Conservation (phyloP, 768 basidiomycete genomes). For the Boletales sp. region DNA sequence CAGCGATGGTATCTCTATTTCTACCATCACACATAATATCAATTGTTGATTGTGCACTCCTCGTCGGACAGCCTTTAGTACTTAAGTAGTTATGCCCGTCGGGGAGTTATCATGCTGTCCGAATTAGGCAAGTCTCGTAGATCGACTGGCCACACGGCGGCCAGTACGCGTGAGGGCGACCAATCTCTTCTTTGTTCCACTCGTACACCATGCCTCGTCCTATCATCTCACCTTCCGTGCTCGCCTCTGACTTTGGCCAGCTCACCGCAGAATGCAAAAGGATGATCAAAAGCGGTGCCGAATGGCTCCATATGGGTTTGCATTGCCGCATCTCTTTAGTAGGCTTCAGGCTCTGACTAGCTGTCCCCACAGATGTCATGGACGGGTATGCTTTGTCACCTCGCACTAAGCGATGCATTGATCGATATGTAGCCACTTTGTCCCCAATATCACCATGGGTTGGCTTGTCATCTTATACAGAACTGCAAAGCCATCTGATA, state of each 20-base stretch:
- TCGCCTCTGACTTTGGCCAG: conserved; percentile 96
- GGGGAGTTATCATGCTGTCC: not conserved
- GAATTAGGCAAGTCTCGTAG: conserved; percentile 28
- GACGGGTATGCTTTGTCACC: conserved; percentile 63
- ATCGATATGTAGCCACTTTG: conserved; percentile 73
- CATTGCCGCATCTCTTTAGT: conserved; percentile 2
- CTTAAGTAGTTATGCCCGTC: too few relatives aligned
- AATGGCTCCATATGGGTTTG: conserved; percentile 97
- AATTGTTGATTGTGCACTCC: too few relatives aligned
- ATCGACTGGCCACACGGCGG: not conserved
- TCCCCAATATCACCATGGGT: conserved; percentile 99
- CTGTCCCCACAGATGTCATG: conserved; percentile 80
- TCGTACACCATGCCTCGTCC: conserved; percentile 65
- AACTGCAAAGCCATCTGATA: conserved; percentile 10
- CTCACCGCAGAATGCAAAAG: conserved; percentile 93
- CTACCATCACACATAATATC: too few relatives aligned
- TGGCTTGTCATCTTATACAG: conserved; percentile 18
- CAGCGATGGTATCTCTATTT: not conserved
- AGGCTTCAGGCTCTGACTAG: conserved; percentile 3
- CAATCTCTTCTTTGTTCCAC: conserved; percentile 6
- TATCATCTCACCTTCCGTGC: conserved; percentile 95
- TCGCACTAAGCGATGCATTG: not conserved
- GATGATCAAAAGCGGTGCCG: conserved; percentile 92
- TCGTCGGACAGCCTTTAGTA: too few relatives aligned
- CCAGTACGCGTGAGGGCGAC: not conserved